Evolutionary conservation across 2,329 filamentous ascomycete species (phyloP), one percentile per base, ranked within the genome.

Genomic region (Cytospora mali): DNA sequence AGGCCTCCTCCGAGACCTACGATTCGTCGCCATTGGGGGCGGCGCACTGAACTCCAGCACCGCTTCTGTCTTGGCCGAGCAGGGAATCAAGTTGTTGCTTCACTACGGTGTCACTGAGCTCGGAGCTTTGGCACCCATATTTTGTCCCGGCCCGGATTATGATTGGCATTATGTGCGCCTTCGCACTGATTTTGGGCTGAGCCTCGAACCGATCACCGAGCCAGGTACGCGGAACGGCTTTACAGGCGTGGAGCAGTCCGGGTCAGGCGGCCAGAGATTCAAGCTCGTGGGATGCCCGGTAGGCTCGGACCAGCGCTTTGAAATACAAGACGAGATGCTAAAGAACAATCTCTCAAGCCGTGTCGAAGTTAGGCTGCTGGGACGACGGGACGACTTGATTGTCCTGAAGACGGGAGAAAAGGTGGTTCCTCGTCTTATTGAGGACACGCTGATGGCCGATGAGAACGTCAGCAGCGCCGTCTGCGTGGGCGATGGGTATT

Each of bases 331-430:
- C n/a, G n/a, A n/a, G n/a, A n/a, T n/a, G n/a, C n/a, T n/a, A n/a
- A n/a, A n/a, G n/a, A n/a, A n/a, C n/a, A n/a, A n/a, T n/a, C n/a
- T n/a, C n/a, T n/a, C n/a, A n/a, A n/a, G n/a, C n/a, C n/a, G n/a
- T n/a, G n/a, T n/a, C n/a, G 51, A 33, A 5, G 18, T 54, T 6
- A n/a, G 51, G 21, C 21, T 54, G 29, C 29, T 54, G 29, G 35
- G 52, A 21, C 52, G 52, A 21, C 35, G n/a, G 10, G 52, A 54
- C 31, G 52, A 54, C 14, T 29, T 54, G 10, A 16, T 54, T 39
- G 52, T 54, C 23, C 52, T 54, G 21, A n/a, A 29, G 3, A 54
- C n/a, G n/a, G 52, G 52, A 4, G 52, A 54, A 25, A 54, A 54
- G n/a, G 52, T 54, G 29, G 14, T 54, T 7, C 52, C 52, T 35